Base-by-base conservation (phyloP, 1,284 basidiomycete species). In the Naganishia sp. region DNA sequence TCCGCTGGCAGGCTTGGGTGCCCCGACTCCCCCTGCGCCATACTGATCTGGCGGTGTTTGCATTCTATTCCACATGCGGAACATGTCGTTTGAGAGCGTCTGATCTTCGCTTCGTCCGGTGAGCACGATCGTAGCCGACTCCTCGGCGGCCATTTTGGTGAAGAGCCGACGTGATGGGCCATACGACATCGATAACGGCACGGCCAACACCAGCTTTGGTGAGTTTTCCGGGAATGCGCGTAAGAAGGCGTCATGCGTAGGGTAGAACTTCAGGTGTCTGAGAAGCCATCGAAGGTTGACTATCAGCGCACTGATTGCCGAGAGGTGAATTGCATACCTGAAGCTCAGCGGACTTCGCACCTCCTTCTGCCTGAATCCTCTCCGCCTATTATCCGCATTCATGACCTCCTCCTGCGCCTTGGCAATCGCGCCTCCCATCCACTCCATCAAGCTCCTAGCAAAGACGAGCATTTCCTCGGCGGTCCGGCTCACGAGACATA, bases 361-460 rank as follows among this genome's bases (percentile, higher is more conserved):
- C 85, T 84, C 65, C 31, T 33, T 25, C 50, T 45, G 89, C 88
- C 10, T 86, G 85, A 52, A 89, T 84, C 64, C 56, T 60, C 50
- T 43, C 49, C 64, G 31, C 28, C 49, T 43, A 9, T 36, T 43
- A 43, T 23, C 48, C 6, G 31, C 48, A 16, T 49, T 36, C 48
- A 61, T 28, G 21, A 21, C 66, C 39, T 53, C 55, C 43, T 67
- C 73, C 70, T 72, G 61, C 90, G 72, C 92, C 74, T 92, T 92
- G 72, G 88, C 92, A 69, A 96, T 88, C 1, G 91, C 92, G 9
- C 93, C 92, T 16, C 94, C 93, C 73, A 98, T 88, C 94, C 95
- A 99, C 78, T 98, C 96, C 86, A 98, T 95, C 88, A 99, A 90
- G 82, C 92, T 95, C 65, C 94, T 83, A 18, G 96, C 92, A 73